These are phyloP conservation scores for Cruciata laevipes DNA, from an alignment of 257 asterid genomes.

Conservation along the genomic window DNA sequence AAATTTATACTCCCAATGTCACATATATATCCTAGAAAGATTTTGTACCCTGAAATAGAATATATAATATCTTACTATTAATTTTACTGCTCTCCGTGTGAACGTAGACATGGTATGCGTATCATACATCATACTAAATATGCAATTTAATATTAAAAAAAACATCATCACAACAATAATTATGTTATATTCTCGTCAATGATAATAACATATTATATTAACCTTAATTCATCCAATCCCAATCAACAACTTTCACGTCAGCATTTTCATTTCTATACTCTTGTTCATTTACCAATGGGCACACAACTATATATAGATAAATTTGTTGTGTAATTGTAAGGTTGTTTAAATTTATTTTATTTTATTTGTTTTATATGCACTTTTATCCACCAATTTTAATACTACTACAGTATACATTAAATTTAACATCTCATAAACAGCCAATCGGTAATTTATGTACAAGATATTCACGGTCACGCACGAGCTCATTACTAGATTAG, in stretches of 20 bases:
- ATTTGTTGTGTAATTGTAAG: too few relatives aligned
- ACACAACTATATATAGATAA: background rate
- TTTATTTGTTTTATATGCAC: too few relatives aligned
- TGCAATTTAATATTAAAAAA: background rate
- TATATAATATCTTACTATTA: background rate
- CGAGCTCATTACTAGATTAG: too few relatives aligned
- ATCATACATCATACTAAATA: background rate
- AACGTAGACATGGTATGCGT: background rate
- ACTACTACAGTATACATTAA: too few relatives aligned
- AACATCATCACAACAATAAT: slow-evolving; percentile 6
- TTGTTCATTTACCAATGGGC: background rate
- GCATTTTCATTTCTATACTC: background rate
- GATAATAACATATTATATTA: background rate
- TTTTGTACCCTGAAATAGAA: background rate
- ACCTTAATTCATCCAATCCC: background rate
- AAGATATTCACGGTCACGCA: too few relatives aligned
- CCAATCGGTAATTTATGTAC: too few relatives aligned
- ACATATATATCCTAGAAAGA: background rate
- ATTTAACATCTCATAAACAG: too few relatives aligned
- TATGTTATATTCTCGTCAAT: slow-evolving; percentile 12
- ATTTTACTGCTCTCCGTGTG: background rate
- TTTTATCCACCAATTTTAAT: too few relatives aligned
- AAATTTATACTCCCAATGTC: background rate
- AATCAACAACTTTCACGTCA: background rate
- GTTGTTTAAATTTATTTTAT: background rate